These are phyloP conservation scores for Cordyceps tenuipes DNA, from an alignment of 2,329 filamentous ascomycete genomes.

Conservation along the genomic window DNA sequence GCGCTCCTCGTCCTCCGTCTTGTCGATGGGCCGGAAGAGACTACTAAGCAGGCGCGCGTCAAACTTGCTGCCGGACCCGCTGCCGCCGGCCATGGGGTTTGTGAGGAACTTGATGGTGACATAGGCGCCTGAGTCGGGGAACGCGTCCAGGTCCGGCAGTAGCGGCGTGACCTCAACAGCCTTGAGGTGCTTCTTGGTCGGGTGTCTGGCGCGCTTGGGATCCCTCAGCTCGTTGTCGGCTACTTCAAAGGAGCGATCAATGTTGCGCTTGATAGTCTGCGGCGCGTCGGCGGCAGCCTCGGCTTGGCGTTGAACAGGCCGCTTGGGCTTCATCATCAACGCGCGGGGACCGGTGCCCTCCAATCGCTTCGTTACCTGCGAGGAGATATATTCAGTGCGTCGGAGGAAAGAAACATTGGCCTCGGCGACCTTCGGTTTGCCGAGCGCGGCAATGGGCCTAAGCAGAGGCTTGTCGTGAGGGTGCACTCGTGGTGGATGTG, in stretches of 20 bases:
- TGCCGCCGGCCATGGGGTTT: slow-evolving; percentile 48
- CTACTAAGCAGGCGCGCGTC: slow-evolving; percentile 54
- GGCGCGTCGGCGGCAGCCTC: slow-evolving; percentile 53
- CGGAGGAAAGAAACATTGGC: slow-evolving; percentile 86
- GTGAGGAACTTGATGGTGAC: slow-evolving; percentile 61
- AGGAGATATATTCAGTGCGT: slow-evolving; percentile 89
- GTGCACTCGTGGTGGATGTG: slow-evolving; percentile 63
- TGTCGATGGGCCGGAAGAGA: slow-evolving; percentile 52
- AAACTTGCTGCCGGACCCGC: slow-evolving; percentile 34
- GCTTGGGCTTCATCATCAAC: slow-evolving; percentile 26
- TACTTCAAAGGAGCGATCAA: slow-evolving; percentile 51
- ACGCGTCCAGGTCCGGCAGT: slow-evolving; percentile 58
- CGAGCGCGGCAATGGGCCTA: slow-evolving; percentile 72
- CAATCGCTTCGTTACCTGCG: slow-evolving; percentile 42
- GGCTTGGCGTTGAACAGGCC: slow-evolving; percentile 39
- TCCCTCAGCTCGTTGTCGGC: slow-evolving; percentile 48
- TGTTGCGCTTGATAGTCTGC: slow-evolving; percentile 60
- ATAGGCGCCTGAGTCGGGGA: slow-evolving; percentile 61
- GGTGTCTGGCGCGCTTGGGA: slow-evolving; percentile 46
- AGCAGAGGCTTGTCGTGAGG: slow-evolving; percentile 79
- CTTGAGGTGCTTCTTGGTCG: slow-evolving; percentile 48
- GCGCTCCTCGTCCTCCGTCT: slow-evolving; percentile 45
- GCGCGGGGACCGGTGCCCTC: slow-evolving; percentile 36
- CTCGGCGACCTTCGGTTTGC: slow-evolving; percentile 70
- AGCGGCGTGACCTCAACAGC: slow-evolving; percentile 53